Base-by-base conservation (phyloP, 495 filamentous ascomycete species). In the Penicillium psychrofluorescens region DNA sequence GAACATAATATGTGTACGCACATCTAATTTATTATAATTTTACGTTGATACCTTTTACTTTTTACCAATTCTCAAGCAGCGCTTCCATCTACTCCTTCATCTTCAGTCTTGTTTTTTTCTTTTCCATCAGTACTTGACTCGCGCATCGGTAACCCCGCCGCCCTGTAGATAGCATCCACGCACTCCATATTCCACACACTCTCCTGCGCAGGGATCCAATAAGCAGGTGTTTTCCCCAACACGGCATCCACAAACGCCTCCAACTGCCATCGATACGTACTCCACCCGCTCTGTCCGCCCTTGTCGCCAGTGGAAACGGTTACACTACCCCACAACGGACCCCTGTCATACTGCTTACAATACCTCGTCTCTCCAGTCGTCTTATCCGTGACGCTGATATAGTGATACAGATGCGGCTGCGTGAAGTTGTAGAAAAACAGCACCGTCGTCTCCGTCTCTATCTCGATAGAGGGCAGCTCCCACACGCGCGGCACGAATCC, bases 231-330 rank as follows among this genome's bases (percentile, higher is more conserved):
- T 11, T 67, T 54, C 0, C 69, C 66, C 28, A 56, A 59, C 2
- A 78, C 53, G 29, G 50, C 59, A 47, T 76, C 69, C 14, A 77
- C 67, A 47, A 79, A 79, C 37, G 66, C 56, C 52, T 79, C 74
- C 7, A 79, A 59, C 55, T 72, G 63, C 38, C 68, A 55, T 10
- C 71, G 61, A 47, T 76, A 74, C n/a, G 68, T 67, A n/a, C 57
- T 48, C 75, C 74, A 78, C 35, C 59, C 54, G 14, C 55, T 32
- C 48, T 74, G 58, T 11, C 70, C 64, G 7, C 46, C 44, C 40
- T 62, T 49, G 8, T 61, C 51, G 1, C 36, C 50, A 10, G 32
- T 34, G 10, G 32, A 34, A 12, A 6, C 32, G n/a, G n/a, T 12
- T 7, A 34, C 32, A 4, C 9, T 34, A 10, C 32, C 32, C 32